A percentile compares a stretch with the other conserved stretches of the same genome.
Conservation (phyloP, 225 moss, liverwort and hornwort genomes). For the Ulota crispa region DNA sequence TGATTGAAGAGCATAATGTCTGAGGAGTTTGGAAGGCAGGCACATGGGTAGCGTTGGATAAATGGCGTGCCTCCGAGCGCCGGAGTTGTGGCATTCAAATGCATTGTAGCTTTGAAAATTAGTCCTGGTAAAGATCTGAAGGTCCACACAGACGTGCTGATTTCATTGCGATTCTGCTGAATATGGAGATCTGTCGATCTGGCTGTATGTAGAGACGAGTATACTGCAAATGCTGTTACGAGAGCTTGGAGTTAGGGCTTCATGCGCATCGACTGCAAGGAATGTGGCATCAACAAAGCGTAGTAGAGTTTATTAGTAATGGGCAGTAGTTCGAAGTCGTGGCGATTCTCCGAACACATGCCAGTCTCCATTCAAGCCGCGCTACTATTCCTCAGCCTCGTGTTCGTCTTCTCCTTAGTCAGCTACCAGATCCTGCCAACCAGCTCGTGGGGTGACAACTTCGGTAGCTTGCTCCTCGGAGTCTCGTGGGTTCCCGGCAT, state of each 20-base stretch:
- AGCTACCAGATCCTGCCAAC: constrained; percentile 34
- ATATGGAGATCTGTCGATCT: background rate
- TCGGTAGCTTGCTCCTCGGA: constrained; percentile 30
- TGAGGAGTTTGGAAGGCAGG: background rate
- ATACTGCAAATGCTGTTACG: background rate
- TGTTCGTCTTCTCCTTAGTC: constrained; percentile 29
- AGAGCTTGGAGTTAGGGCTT: background rate
- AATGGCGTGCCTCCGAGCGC: background rate
- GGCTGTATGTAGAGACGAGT: background rate
- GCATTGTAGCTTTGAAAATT: background rate
- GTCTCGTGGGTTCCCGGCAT: constrained; percentile 11
- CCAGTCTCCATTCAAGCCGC: constrained; percentile 26
- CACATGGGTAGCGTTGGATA: background rate
- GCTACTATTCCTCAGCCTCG: constrained; percentile 22
- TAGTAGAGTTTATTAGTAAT: constrained; percentile 5
- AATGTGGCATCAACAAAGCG: background rate
- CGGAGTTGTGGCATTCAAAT: background rate
- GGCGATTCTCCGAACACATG: constrained; percentile 31
- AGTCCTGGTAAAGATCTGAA: background rate
- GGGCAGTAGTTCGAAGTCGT: constrained; percentile 26
- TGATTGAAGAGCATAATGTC: background rate
- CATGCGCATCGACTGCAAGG: background rate
- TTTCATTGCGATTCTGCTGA: background rate
- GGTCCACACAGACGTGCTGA: background rate
- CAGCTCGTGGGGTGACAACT: constrained; percentile 18